Evolutionary conservation across 2,329 filamentous ascomycete genomes (phyloP).

Genomic region (Neurospora sp.): DNA sequence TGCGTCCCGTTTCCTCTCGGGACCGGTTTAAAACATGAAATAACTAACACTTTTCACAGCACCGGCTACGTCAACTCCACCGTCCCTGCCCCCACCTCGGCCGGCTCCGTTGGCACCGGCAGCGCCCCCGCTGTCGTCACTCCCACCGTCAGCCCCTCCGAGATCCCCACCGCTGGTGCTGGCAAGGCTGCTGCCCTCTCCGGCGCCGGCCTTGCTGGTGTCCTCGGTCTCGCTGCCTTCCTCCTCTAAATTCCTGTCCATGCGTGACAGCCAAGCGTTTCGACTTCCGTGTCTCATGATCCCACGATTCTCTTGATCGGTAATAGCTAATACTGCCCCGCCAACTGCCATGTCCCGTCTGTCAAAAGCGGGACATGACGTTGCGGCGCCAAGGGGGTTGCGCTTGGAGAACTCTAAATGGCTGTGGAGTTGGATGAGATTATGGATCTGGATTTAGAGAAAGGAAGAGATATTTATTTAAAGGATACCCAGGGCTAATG

Average conservation of each 20-base stretch:
- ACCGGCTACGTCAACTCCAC: slow-evolving; percentile 29
- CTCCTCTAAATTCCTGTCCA: slow-evolving; percentile 39
- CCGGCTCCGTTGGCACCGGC: slow-evolving; percentile 22
- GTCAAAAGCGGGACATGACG: background rate
- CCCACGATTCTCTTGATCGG: slow-evolving; percentile 3
- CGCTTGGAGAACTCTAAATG: background rate
- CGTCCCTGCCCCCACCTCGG: slow-evolving; percentile 23
- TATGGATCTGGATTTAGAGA: background rate
- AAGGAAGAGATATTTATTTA: background rate
- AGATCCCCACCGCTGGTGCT: slow-evolving; percentile 43
- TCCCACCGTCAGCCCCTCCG: slow-evolving; percentile 18
- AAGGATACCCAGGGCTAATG: background rate
- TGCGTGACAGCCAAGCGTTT: background rate
- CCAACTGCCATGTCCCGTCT: background rate
- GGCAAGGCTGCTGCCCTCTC: slow-evolving; percentile 46
- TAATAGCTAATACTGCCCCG: background rate
- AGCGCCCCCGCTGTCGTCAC: slow-evolving; percentile 18
- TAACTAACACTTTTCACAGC: slow-evolving; percentile 10
- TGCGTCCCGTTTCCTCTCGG: slow-evolving; percentile 22
- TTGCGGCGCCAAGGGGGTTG: background rate
- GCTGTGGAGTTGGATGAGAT: background rate
- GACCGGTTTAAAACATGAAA: background rate
- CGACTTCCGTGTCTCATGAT: slow-evolving; percentile 11
- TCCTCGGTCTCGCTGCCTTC: slow-evolving; percentile 49
- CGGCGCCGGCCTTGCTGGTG: slow-evolving; percentile 48